Base-by-base conservation (phyloP, 371 early-diverging fungal species). In the Mortierella sp. region DNA sequence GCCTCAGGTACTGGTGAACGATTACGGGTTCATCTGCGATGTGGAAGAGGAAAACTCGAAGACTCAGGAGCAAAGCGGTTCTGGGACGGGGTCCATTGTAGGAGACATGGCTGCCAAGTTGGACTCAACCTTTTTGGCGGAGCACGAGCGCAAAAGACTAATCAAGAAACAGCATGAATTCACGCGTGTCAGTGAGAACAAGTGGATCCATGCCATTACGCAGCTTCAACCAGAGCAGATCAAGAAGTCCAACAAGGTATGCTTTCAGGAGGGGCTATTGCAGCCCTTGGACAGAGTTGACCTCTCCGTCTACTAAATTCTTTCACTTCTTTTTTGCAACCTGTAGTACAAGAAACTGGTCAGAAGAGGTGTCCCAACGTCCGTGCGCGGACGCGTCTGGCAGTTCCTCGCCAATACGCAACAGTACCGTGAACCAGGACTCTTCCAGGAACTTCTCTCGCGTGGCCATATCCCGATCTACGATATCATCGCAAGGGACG, bases 401-500 rank as follows among this genome's bases (percentile, higher is more conserved):
- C 85, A 83, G 46, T 88, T 83, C 31, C 68, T 93, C 11, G 86
- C 91, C 0, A 84, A 84, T 14, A 82, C 79, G 15, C 63, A 79
- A 39, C 78, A 80, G 31, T 84, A 85, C 42, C 79, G 80, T 8
- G 69, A 85, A 64, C 70, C 80, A 2, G 87, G 85, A 1, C 17
- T 83, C 24, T 65, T 70, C 59, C 52, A 81, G 31, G 78, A 80
- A 42, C 69, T 82, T 15, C 42, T 73, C 11, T 47, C 52, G n/a
- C 57, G 78, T 26, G 79, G 78, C 2, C 57, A 51, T 11, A 57
- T 82, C 17, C 84, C 86, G 0, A 85, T 92, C 49, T 90, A 86
- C 70, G 93, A 94, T 27, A 91, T 93, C 14, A 97, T 97, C 59
- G 97, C 96, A 50, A 83, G 92, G 23, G 98, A 97, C 67, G 89